Base-by-base conservation (phyloP, 305 asterid genomes). In the Fraxinus paxiana region DNA sequence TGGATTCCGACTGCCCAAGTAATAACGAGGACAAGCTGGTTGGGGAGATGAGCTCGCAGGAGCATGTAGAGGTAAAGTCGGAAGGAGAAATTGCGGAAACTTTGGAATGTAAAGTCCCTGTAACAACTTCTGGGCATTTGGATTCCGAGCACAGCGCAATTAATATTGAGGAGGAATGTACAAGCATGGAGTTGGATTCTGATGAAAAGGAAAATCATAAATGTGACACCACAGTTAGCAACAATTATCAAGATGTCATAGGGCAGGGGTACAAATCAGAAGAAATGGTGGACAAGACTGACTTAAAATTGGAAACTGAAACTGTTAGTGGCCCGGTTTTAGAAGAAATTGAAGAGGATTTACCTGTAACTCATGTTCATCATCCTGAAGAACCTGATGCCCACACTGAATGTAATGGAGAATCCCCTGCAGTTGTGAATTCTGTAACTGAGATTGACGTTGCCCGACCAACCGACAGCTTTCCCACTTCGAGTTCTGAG, bases 261-360 rank as follows among this genome's bases (percentile, higher is more conserved):
- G 83, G 82, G 79, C 85, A 75, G 80, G 85, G 76, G 75, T 81
- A 77, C 75, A 87, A 87, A 77, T 82, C 78, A 78, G 85, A 85
- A 80, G 61, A 73, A 54, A 73, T 82, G 70, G 79, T 43, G 76
- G 75, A 59, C 34, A 77, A 33, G 76, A 77, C 73, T 82, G 86
- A 80, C 76, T 51, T 73, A 31, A 76, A 43, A 41, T 82, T 84
- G 33, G 85, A 51, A 78, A 69, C 78, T 7, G 80, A 67, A 79
- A 82, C 78, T 79, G 78, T 80, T 37, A 10, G 79, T 59, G 81
- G 41, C 22, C 65, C 70, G 63, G 79, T 72, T 80, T 37, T 67
- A 30, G 83, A 81, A 85, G 87, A 56, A 77, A 83, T 12, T 41
- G 35, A 80, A 67, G 88, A 80, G 72, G 81, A 79, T 8, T 63